Evolutionary conservation across 257 asterid genomes (phyloP).

Genomic region (Solanum sejunctum): DNA sequence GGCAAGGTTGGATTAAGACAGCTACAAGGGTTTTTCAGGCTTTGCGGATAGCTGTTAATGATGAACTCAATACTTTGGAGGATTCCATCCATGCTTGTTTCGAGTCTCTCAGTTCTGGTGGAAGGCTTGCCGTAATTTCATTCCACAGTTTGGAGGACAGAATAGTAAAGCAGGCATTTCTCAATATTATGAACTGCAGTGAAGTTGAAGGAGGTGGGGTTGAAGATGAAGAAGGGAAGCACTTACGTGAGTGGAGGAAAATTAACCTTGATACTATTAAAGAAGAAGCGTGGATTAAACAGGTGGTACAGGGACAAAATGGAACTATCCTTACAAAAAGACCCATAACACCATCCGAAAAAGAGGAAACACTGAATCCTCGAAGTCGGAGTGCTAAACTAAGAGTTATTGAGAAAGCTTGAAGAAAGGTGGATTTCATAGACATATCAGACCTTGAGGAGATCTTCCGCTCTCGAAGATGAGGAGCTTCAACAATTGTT

Average conservation of each 20-base stretch:
- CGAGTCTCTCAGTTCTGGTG: conserved; percentile 63
- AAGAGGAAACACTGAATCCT: conserved; percentile 70
- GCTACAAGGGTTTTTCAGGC: conserved; percentile 95
- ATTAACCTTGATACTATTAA: conserved; percentile 1
- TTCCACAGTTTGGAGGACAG: conserved; percentile 97
- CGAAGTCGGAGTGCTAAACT: conserved; percentile 92
- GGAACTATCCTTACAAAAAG: conserved; percentile 77
- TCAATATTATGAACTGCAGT: conserved; percentile 33
- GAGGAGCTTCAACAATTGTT: not conserved
- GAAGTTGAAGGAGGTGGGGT: conserved; percentile 16
- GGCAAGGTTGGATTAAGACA: conserved; percentile 99
- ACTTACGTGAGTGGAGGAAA: not conserved
- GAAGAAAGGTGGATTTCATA: conserved; percentile 6
- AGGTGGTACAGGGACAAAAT: conserved; percentile 38
- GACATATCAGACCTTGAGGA: not conserved
- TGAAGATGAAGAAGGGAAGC: conserved; percentile 1
- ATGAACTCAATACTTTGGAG: conserved; percentile 70
- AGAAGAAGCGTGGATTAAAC: conserved; percentile 70
- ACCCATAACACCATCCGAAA: conserved; percentile 80
- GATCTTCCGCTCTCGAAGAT: not conserved
- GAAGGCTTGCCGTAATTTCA: conserved; percentile 84
- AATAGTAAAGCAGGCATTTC: conserved; percentile 85
- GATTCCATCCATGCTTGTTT: conserved; percentile 55
- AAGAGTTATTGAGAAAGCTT: conserved; percentile 73
- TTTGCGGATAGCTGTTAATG: conserved; percentile 85